Evolutionary conservation across 1,284 basidiomycete species (phyloP).

Genomic region (Moesziomyces antarcticus): DNA sequence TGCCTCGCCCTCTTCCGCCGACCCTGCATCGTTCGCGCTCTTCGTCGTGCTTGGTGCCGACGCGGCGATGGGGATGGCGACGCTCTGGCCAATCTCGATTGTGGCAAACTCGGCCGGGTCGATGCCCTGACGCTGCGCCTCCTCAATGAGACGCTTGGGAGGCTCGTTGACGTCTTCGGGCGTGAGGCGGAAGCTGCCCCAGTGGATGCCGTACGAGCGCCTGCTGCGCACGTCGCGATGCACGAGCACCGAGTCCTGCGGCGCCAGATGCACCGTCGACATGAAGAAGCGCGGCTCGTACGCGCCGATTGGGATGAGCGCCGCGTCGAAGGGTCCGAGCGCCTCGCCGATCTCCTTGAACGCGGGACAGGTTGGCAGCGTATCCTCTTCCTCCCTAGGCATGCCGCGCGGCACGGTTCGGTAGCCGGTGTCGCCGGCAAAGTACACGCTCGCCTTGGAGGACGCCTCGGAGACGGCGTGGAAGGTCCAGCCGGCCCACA

Average conservation of each 20-base stretch:
- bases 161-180: slow-evolving; percentile 59
- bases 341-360: slow-evolving; percentile 58
- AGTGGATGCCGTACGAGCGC: slow-evolving; percentile 53
- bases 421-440: slow-evolving; percentile 59
- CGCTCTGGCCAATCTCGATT: slow-evolving; percentile 50
- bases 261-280: slow-evolving; percentile 51
- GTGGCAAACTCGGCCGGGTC: slow-evolving; percentile 33
- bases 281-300: slow-evolving; percentile 58
- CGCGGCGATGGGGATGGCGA: slow-evolving; percentile 21
- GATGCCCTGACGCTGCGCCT: slow-evolving; percentile 34
- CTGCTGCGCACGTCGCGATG: slow-evolving; percentile 47
- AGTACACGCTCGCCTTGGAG: slow-evolving; percentile 46
- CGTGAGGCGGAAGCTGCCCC: slow-evolving; percentile 53
- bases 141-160: slow-evolving; percentile 36
- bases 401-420: slow-evolving; percentile 40
- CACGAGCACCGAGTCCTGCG: slow-evolving; percentile 50
- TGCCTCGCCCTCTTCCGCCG: slow-evolving; percentile 21
- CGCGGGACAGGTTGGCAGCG: slow-evolving; percentile 50
- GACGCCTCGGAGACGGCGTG: slow-evolving; percentile 13
- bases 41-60: too few species aligned
- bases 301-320: slow-evolving; percentile 58
- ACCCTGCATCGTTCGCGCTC: too few species aligned
- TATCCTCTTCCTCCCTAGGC: slow-evolving; percentile 42
- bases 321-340: slow-evolving; percentile 56
- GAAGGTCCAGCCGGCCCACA: slow-evolving; percentile 59